A percentile compares a stretch with the other conserved stretches of the same genome.
Evolutionary conservation across 345 rosid species (phyloP).

Genomic region (Melaleuca alternifolia): DNA sequence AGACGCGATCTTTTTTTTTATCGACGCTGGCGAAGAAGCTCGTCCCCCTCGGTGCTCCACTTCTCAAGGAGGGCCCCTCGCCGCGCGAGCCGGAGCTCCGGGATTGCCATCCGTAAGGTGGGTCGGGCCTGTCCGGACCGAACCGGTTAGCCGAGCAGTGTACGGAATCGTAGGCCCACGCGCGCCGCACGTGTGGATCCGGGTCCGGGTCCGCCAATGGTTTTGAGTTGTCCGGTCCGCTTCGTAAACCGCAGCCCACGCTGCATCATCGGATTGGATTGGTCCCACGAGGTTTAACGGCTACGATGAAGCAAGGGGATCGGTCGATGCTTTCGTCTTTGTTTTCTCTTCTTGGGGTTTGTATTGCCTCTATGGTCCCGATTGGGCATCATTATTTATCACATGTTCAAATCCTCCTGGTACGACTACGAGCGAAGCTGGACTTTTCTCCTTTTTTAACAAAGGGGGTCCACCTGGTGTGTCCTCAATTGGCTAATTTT

Average conservation of each 20-base stretch:
- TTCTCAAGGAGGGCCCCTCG: not conserved
- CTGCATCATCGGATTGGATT: not conserved
- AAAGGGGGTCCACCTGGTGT: not conserved
- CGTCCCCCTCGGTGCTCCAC: not conserved
- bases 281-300: not conserved
- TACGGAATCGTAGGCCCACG: not conserved
- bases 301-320: not conserved
- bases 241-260: not conserved
- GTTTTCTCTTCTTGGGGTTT: too few relatives aligned
- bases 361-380: too few relatives aligned
- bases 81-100: not conserved
- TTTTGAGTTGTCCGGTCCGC: not conserved
- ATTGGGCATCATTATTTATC: too few relatives aligned
- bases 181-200: not conserved
- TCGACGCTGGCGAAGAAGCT: not conserved
- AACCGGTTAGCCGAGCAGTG: not conserved
- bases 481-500: not conserved
- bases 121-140: not conserved
- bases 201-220: not conserved
- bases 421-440: not conserved
- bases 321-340: not conserved
- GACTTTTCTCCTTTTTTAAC: not conserved
- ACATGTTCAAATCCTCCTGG: not conserved
- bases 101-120: not conserved
- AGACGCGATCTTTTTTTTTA: not conserved